Percentiles rank a stretch among this genome's conserved stretches.
These are phyloP conservation scores for Trichoderma brevicompactum DNA, from an alignment of 2,329 filamentous ascomycete species.

Conservation along the genomic window DNA sequence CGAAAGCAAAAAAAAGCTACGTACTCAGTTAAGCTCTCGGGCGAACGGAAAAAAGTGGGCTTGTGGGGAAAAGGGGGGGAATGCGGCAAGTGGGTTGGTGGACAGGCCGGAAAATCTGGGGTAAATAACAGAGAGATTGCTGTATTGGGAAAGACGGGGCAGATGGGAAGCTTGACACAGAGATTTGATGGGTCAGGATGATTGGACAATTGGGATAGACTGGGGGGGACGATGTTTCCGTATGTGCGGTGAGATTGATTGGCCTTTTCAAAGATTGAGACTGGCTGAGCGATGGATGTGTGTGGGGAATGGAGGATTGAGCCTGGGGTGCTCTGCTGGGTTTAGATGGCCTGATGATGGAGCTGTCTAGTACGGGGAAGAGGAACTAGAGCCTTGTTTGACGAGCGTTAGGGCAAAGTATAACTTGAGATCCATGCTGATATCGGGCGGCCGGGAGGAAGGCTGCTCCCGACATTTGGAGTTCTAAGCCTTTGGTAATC, in stretches of 20 bases:
- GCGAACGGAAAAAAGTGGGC: constrained; percentile 12
- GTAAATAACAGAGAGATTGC: neutral
- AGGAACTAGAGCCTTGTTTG: neutral
- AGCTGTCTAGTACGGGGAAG: neutral
- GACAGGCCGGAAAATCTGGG: constrained; percentile 2
- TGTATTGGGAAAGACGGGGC: neutral
- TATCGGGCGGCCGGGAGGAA: constrained; percentile 6
- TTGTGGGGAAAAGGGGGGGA: neutral
- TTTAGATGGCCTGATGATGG: constrained; percentile 11
- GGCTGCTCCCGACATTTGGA: neutral
- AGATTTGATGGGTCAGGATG: neutral
- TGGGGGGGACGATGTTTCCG: neutral
- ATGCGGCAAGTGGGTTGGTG: constrained; percentile 2
- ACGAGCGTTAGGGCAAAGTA: neutral
- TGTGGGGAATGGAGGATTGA: too few species aligned
- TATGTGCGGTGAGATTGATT: neutral
- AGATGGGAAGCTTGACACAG: neutral
- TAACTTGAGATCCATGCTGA: neutral
- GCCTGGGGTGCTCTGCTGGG: neutral
- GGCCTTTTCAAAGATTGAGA: too few species aligned
- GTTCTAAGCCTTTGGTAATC: neutral
- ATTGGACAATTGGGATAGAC: neutral
- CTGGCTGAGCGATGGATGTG: too few species aligned
- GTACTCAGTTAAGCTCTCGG: constrained; percentile 12
- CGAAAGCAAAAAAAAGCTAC: neutral